Percentiles rank a stretch among this genome's conserved stretches.
Conservation (phyloP, 2,329 filamentous ascomycete species). For the Fusarium sp. region DNA sequence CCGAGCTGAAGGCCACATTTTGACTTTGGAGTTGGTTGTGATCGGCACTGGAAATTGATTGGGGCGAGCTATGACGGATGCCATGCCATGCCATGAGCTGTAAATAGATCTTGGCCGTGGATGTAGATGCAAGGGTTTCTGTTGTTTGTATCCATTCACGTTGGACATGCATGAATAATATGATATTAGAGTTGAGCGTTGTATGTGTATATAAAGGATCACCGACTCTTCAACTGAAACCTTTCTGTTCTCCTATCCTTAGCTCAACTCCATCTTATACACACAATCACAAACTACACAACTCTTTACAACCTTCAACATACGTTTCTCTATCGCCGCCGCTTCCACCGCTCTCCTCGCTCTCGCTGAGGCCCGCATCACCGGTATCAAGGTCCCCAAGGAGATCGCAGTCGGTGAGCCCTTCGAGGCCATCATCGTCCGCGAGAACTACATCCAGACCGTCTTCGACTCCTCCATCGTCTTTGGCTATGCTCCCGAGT, state of each 20-base stretch:
- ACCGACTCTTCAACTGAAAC: neutral
- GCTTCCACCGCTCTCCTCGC: slow-evolving; percentile 40
- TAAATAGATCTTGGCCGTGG: slow-evolving; percentile 17
- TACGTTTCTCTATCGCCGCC: slow-evolving; percentile 41
- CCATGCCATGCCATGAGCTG: neutral
- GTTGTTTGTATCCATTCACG: neutral
- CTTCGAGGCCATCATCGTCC: slow-evolving; percentile 51
- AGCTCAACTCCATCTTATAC: neutral
- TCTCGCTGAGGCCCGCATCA: slow-evolving; percentile 51
- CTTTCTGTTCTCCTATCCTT: neutral
- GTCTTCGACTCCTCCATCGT: slow-evolving; percentile 56
- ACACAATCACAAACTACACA: neutral
- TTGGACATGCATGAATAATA: neutral
- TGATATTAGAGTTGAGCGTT: neutral
- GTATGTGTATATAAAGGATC: slow-evolving; percentile 10
- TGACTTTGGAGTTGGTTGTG: neutral
- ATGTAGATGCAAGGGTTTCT: neutral
- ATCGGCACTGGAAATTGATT: slow-evolving; percentile 4
- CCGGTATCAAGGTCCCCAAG: slow-evolving; percentile 53
- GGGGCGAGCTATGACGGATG: slow-evolving; percentile 17
- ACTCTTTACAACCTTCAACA: slow-evolving; percentile 12
- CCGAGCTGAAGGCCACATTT: neutral
- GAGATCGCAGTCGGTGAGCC: slow-evolving; percentile 50
- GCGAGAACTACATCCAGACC: slow-evolving; percentile 55
- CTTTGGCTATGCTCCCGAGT: slow-evolving; percentile 48